These are phyloP conservation scores for Dillenia suffruticosa DNA, from an alignment of 164 flowering plant species.

Conservation along the genomic window DNA sequence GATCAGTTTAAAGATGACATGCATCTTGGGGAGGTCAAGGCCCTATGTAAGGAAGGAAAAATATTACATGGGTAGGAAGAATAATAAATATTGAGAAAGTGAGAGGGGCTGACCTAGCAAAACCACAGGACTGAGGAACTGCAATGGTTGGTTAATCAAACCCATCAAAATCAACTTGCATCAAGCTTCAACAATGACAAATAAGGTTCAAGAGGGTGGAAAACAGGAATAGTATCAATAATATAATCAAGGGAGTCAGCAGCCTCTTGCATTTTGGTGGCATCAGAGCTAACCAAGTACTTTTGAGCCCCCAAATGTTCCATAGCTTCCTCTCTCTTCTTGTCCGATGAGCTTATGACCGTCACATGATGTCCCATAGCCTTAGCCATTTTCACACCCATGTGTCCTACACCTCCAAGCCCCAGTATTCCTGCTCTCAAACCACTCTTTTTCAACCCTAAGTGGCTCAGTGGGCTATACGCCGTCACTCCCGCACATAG, in stretches of 20 bases:
- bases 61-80: too few species aligned
- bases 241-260: constrained; percentile 63
- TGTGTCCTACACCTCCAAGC: constrained; percentile 80
- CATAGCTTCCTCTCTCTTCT: constrained; percentile 58
- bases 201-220: constrained; percentile 68
- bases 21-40: too few species aligned
- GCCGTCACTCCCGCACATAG: constrained; percentile 79
- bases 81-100: not conserved
- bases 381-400: constrained; percentile 76
- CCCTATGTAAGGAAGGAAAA: too few species aligned
- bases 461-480: constrained; percentile 66
- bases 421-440: constrained; percentile 69
- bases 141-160: constrained; percentile 54
- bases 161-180: constrained; percentile 66
- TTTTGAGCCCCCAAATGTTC: constrained; percentile 65
- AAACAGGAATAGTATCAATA: constrained; percentile 67
- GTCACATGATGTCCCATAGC: constrained; percentile 83
- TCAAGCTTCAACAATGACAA: constrained; percentile 60
- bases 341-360: constrained; percentile 71
- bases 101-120: constrained; percentile 55
- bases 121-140: constrained; percentile 63
- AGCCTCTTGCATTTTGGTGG: constrained; percentile 32
- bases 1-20: too few species aligned
- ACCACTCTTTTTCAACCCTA: constrained; percentile 52
- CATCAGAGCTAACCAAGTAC: constrained; percentile 61